Evolutionary conservation across 805 yeast genomes (phyloP).

Genomic region (Ogataea sp.): DNA sequence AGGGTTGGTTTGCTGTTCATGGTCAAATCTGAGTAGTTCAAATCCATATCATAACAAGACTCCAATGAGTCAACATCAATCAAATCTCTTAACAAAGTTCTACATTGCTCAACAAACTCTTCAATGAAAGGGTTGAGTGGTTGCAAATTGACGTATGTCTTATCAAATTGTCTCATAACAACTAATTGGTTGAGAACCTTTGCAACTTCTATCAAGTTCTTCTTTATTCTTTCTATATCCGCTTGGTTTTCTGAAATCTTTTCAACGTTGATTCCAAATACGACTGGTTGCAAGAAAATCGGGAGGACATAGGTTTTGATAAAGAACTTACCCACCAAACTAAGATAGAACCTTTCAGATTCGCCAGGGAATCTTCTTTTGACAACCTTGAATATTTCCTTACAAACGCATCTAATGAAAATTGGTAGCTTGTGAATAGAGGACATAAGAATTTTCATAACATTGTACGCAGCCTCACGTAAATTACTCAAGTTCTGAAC

Average conservation of each 20-base stretch:
- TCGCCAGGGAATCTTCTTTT: slow-evolving; percentile 46
- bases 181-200: slow-evolving; percentile 60
- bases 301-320: slow-evolving; percentile 43
- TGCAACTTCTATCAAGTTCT: slow-evolving; percentile 50
- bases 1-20: slow-evolving; percentile 37
- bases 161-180: slow-evolving; percentile 57
- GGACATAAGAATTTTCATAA: slow-evolving; percentile 43
- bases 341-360: slow-evolving; percentile 48
- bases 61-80: slow-evolving; percentile 53
- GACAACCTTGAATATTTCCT: slow-evolving; percentile 25
- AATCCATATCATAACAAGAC: slow-evolving; percentile 47
- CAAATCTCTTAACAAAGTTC: slow-evolving; percentile 35
- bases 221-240: slow-evolving; percentile 17
- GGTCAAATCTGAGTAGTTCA: slow-evolving; percentile 56
- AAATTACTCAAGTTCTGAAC: slow-evolving; percentile 65
- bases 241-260: slow-evolving; percentile 18
- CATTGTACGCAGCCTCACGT: slow-evolving; percentile 60
- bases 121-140: slow-evolving; percentile 71
- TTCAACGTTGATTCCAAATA: slow-evolving; percentile 39
- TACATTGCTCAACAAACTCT: slow-evolving; percentile 38
- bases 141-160: slow-evolving; percentile 58
- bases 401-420: slow-evolving; percentile 49
- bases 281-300: slow-evolving; percentile 44
- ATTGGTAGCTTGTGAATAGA: slow-evolving; percentile 38
- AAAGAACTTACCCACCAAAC: slow-evolving; percentile 62